Evolutionary conservation across 305 asterid species (phyloP).

Genomic region (Solanum hybrid): DNA sequence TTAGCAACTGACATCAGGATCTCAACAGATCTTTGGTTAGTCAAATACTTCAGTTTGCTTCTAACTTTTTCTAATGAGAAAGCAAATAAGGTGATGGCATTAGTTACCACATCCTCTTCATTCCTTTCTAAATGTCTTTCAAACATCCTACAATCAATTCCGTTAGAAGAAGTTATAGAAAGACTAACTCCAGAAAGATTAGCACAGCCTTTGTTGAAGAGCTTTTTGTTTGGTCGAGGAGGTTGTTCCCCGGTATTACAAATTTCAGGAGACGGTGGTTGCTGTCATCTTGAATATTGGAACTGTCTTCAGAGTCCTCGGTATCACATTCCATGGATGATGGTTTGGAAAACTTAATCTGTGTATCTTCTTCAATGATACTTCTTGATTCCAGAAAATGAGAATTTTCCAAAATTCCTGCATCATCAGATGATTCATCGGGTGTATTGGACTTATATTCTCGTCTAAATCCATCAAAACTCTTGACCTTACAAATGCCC

Average conservation of each 20-base stretch:
- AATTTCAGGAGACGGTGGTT: neutral
- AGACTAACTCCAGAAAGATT: constrained; percentile 29
- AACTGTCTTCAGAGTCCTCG: constrained; percentile 42
- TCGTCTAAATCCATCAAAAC: constrained; percentile 9
- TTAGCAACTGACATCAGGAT: constrained; percentile 59
- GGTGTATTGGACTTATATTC: constrained; percentile 6
- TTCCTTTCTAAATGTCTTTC: constrained; percentile 33
- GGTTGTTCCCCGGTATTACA: neutral
- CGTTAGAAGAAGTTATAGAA: constrained; percentile 32
- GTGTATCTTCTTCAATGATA: constrained; percentile 34
- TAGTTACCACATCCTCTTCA: constrained; percentile 48
- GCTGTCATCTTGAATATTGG: constrained; percentile 27
- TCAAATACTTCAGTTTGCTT: constrained; percentile 54
- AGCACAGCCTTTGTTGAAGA: constrained; percentile 7
- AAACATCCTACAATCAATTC: constrained; percentile 27
- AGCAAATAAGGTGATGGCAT: constrained; percentile 56
- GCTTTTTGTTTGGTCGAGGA: neutral
- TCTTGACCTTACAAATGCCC: constrained; percentile 42
- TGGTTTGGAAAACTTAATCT: constrained; percentile 25
- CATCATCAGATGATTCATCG: constrained; percentile 32
- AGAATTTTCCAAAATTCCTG: constrained; percentile 24
- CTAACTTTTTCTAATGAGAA: constrained; percentile 57
- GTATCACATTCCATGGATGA: constrained; percentile 34
- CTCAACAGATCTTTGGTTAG: constrained; percentile 54
- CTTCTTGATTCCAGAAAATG: constrained; percentile 28